Evolutionary conservation across 805 yeast species (phyloP).

Genomic region (Blastobotrys terrestris): DNA sequence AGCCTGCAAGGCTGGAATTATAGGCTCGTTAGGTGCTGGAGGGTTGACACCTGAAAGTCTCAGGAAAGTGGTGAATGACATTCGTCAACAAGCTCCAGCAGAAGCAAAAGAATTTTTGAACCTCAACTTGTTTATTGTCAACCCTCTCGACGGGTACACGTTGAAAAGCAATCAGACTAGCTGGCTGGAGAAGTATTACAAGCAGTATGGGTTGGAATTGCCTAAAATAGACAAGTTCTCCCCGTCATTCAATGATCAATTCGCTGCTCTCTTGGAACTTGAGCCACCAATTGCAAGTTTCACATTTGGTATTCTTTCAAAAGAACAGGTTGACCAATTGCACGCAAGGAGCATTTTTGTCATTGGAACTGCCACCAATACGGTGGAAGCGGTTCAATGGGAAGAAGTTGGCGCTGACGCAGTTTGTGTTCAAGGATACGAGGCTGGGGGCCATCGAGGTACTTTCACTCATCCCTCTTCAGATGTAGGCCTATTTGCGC

Average conservation of each 20-base stretch:
- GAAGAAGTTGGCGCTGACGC: conserved; percentile 39
- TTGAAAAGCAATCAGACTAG: conserved; percentile 4
- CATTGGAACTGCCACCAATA: conserved; percentile 43
- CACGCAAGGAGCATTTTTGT: conserved; percentile 37
- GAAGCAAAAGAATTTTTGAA: conserved; percentile 10
- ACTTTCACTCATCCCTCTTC: conserved; percentile 34
- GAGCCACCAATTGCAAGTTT: conserved; percentile 46
- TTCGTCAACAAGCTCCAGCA: conserved; percentile 9
- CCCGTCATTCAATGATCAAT: conserved; percentile 15
- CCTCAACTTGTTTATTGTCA: conserved; percentile 20
- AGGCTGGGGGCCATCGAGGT: conserved; percentile 65
- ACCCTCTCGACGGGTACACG: conserved; percentile 2
- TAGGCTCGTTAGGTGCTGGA: conserved; percentile 46
- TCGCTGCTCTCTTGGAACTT: conserved; percentile 18
- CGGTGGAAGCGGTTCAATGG: conserved; percentile 36
- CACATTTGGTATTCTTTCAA: conserved; percentile 46
- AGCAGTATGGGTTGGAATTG: conserved; percentile 1
- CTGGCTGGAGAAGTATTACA: conserved; percentile 13
- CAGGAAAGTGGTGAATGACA: conserved; percentile 9
- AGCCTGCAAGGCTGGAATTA: conserved; percentile 39
- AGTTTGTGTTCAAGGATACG: conserved; percentile 49
- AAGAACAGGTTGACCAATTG: conserved; percentile 29
- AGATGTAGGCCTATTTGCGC: conserved; percentile 29
- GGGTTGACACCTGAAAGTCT: conserved; percentile 19
- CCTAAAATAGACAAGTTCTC: conserved; percentile 8